phyloP scores from a whole-genome alignment of 768 basidiomycete genomes.

The Kwoniella europaea region DNA sequence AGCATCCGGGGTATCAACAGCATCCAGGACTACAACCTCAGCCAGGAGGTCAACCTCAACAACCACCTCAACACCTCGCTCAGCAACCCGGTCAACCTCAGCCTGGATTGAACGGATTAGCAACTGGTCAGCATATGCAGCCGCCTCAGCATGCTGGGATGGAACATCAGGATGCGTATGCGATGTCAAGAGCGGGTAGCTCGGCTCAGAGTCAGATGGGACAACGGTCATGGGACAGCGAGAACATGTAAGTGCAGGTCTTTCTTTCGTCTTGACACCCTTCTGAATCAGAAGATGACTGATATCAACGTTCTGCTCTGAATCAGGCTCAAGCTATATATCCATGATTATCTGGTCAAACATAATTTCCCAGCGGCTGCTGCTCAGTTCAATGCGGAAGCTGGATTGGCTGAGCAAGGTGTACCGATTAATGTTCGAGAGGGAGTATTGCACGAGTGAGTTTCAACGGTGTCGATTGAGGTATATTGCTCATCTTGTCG shows the following conservation, averaged over 20 bases:
- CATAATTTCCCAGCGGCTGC: conserved; percentile 53
- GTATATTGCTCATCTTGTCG: not conserved
- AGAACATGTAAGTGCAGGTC: conserved; percentile 37
- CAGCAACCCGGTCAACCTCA: conserved; percentile 29
- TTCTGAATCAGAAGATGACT: not conserved
- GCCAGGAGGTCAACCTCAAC: conserved; percentile 16
- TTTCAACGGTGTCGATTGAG: conserved; percentile 4
- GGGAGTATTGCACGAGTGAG: conserved; percentile 58
- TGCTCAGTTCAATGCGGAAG: conserved; percentile 51
- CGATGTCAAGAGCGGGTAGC: conserved; percentile 44
- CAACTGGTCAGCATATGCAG: conserved; percentile 18
- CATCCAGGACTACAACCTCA: conserved; percentile 21
- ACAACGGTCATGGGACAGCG: conserved; percentile 35
- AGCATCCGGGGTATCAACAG: conserved; percentile 20
- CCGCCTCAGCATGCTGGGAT: conserved; percentile 25
- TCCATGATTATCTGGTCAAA: conserved; percentile 59
- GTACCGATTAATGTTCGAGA: conserved; percentile 58
- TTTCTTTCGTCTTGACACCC: too few relatives aligned
- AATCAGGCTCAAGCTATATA: conserved; percentile 58
- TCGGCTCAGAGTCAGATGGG: conserved; percentile 26
- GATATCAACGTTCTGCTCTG: not conserved
- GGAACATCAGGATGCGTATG: conserved; percentile 31
- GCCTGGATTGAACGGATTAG: conserved; percentile 42
- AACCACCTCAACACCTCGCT: conserved; percentile 19
- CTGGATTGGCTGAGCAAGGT: conserved; percentile 48